Base-by-base conservation (phyloP, 371 early-diverging fungal genomes). In the Caulochytrium protostelioides region DNA sequence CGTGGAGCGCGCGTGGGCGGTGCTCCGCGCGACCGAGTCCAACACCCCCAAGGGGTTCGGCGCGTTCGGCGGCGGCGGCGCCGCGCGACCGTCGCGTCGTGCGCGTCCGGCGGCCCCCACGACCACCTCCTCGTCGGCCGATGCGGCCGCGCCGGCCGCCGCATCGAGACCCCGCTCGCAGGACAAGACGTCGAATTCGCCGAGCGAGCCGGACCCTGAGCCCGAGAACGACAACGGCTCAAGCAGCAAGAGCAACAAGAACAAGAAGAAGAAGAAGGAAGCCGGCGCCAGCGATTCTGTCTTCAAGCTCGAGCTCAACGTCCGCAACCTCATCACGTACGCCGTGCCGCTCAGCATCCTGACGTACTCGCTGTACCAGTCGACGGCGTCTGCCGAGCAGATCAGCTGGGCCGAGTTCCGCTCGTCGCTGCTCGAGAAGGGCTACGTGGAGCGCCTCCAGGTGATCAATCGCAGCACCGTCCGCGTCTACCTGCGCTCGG, bases 371-470 rank as follows among this genome's bases (percentile, higher is more conserved):
- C 28, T 49, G 27, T 44, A 37, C 42, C 34, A 17, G 12, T 10
- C 30, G 0, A 15, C 30, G 15, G 24, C 24, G 21, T 20, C 18
- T 3, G 21, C 17, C 16, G 16, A 24, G 13, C 23, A 82, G 39
- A 74, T 90, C 34, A 87, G 89, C 0, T 91, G 74, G 77, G 85
- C 87, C 52, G 80, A 86, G 35, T 90, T 94, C 62, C 70, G 84
- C 10, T 62, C 70, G 13, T 61, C 72, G 15, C 67, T 85, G 43
- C 60, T 94, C 15, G 87, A 90, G 36, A 83, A 81, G 49, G 95
- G 94, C 2, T 57, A 76, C 31, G 91, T 94, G 3, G 85, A 87
- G 32, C 74, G 72, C 22, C 59, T 94, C 5, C 72, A 70, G 8
- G 85, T 94, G 0, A 49, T 84, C 30, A 94, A 94, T 56, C 70